phyloP scores from a whole-genome alignment of 495 filamentous ascomycete genomes.

The Aspergillus olivimuriae region DNA sequence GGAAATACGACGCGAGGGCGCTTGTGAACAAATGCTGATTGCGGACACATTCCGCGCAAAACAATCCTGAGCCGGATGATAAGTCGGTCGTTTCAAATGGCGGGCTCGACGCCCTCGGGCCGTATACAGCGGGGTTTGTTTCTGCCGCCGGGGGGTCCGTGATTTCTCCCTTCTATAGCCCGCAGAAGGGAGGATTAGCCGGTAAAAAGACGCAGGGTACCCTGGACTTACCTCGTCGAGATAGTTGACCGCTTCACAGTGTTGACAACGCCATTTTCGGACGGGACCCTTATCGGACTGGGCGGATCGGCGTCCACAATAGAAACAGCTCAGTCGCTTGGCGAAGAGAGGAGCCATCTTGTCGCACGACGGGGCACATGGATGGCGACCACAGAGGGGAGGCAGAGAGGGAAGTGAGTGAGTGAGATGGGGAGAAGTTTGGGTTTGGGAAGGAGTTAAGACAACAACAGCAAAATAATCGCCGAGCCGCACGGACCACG shows the following conservation, averaged over 20 bases:
- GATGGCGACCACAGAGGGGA: conserved; percentile 3
- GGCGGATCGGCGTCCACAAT: conserved; percentile 60
- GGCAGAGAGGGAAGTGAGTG: conserved; percentile 1
- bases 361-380: conserved; percentile 27
- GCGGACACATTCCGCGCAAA: conserved; percentile 71
- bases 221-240: conserved; percentile 53
- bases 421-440: conserved; percentile 5
- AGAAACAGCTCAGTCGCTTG: conserved; percentile 63
- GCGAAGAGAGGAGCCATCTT: conserved; percentile 42
- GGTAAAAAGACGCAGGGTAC: conserved; percentile 6
- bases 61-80: conserved; percentile 47
- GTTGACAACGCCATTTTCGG: conserved; percentile 59
- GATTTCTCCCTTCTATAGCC: conserved; percentile 66
- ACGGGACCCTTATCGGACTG: conserved; percentile 44
- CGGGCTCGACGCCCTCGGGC: conserved; percentile 21
- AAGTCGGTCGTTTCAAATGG: conserved; percentile 29
- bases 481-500: conserved; percentile 28
- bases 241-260: conserved; percentile 78
- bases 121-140: conserved; percentile 24
- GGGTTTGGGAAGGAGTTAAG: conserved; percentile 22
- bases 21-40: conserved; percentile 74
- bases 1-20: conserved; percentile 63
- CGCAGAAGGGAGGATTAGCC: not conserved
- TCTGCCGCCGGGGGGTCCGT: conserved; percentile 72
- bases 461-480: conserved; percentile 25